A percentile compares a stretch with the other conserved stretches of the same genome.
phyloP scores from a whole-genome alignment of 768 basidiomycete genomes.

The Psilocybe cubensis region DNA sequence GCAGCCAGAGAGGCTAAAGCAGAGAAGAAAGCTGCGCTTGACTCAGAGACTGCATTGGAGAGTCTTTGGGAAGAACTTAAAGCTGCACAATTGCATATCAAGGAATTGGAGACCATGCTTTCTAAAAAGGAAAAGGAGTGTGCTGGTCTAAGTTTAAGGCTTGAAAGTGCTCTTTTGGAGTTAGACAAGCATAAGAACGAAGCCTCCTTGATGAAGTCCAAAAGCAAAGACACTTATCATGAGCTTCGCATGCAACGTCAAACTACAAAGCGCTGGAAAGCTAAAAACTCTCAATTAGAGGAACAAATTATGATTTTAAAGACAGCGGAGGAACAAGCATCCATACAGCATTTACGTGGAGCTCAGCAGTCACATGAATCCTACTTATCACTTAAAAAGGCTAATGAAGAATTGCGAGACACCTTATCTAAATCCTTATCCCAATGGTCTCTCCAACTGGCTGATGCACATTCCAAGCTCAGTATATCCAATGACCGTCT shows the following conservation, averaged over 20 bases:
- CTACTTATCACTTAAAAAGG: not conserved
- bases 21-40: too few relatives aligned
- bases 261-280: not conserved
- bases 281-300: not conserved
- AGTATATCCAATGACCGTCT: not conserved
- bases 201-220: not conserved
- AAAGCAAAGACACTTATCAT: constrained; percentile 3
- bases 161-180: too few relatives aligned
- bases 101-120: too few relatives aligned
- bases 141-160: too few relatives aligned
- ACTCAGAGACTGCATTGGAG: too few relatives aligned
- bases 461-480: not conserved
- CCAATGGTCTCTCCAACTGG: not conserved
- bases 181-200: too few relatives aligned
- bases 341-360: not conserved
- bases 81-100: too few relatives aligned
- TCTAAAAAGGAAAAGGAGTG: too few relatives aligned
- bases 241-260: constrained; percentile 13
- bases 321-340: not conserved
- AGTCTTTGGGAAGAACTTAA: too few relatives aligned
- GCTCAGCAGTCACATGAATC: not conserved
- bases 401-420: not conserved
- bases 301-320: constrained; percentile 3
- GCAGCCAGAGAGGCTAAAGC: too few relatives aligned
- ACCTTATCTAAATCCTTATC: constrained; percentile 1